phyloP scores from a whole-genome alignment of 305 asterid species.

The Fraxinus platypoda region DNA sequence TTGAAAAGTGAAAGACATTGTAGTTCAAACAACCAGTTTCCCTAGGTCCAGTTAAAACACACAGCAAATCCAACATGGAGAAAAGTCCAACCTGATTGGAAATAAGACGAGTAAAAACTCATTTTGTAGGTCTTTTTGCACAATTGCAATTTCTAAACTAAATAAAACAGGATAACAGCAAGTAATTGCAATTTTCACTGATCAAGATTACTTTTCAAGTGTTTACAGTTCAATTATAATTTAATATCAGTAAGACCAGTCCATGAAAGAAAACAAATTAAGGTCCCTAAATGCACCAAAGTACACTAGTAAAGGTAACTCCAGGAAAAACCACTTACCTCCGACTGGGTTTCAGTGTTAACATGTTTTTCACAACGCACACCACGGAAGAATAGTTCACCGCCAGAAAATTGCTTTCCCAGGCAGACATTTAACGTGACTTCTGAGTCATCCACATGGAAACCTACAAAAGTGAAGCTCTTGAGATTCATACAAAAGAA shows the following conservation, averaged over 20 bases:
- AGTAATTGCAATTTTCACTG: not conserved
- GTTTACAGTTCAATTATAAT: not conserved
- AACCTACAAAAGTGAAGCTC: constrained; percentile 56
- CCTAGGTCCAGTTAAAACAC: not conserved
- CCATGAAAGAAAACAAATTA: constrained; percentile 10
- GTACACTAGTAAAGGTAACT: constrained; percentile 5
- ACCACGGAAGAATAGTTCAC: constrained; percentile 93
- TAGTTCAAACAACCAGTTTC: not conserved
- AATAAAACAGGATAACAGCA: not conserved
- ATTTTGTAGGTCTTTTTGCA: not conserved
- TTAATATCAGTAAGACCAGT: not conserved
- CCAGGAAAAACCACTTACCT: constrained; percentile 49
- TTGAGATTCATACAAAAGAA: constrained; percentile 21
- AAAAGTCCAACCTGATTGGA: not conserved
- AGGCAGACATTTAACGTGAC: constrained; percentile 95
- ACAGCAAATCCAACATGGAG: not conserved
- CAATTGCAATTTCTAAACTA: not conserved
- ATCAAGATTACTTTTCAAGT: constrained; percentile 18
- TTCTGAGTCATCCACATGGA: constrained; percentile 98
- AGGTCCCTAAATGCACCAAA: not conserved
- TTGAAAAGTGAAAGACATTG: not conserved
- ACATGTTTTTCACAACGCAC: constrained; percentile 96
- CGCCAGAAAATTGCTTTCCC: constrained; percentile 92
- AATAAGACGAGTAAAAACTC: not conserved
- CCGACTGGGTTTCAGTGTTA: constrained; percentile 76